Evolutionary conservation across 2,329 filamentous ascomycete genomes (phyloP).

Genomic region (Verticillium nubilum): DNA sequence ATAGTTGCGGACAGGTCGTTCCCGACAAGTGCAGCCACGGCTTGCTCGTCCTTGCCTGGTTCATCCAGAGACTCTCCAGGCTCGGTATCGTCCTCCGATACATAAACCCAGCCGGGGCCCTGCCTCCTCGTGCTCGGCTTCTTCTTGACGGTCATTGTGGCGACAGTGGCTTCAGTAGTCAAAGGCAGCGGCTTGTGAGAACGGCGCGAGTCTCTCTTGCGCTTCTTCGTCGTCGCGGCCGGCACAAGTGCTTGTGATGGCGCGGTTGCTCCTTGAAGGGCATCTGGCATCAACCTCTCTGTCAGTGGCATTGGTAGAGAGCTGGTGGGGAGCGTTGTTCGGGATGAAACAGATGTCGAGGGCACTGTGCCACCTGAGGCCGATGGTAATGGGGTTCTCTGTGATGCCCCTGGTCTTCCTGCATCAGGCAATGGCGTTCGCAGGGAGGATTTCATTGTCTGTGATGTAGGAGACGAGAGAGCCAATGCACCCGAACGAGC

Average conservation of each 20-base stretch:
- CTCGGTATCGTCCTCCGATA: neutral
- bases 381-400: neutral
- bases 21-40: neutral
- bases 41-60: slow-evolving; percentile 8
- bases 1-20: slow-evolving; percentile 30
- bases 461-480: neutral
- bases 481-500: neutral
- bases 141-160: neutral
- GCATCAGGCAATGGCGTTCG: neutral
- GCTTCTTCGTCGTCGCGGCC: neutral
- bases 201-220: neutral
- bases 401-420: neutral
- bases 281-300: neutral
- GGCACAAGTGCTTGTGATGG: neutral
- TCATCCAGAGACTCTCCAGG: neutral
- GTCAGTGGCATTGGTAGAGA: slow-evolving; percentile 1
- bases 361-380: neutral
- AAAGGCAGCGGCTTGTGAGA: neutral
- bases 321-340: neutral
- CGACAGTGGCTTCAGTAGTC: neutral
- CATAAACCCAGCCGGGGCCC: neutral
- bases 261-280: neutral
- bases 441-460: neutral
- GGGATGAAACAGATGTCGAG: neutral
- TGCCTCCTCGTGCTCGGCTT: neutral